Evolutionary conservation across 108 stramenopile genomes (phyloP), one percentile per base, ranked within the genome.

Genomic region (Nannochloropsis gaditana): DNA sequence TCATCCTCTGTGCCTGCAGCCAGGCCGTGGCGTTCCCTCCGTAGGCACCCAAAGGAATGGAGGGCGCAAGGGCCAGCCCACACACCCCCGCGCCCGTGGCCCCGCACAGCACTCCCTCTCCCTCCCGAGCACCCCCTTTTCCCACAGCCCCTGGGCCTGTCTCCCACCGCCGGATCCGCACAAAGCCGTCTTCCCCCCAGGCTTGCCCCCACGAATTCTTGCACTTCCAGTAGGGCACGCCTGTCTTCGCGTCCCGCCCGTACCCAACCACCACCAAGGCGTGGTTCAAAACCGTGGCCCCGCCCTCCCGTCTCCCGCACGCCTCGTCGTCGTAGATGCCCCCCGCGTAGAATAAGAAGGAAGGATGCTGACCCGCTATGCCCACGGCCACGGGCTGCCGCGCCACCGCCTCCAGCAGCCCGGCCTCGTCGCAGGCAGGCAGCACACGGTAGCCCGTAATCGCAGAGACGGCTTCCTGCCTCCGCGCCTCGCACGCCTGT

Each of bases 281-380:
- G n/a, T 73, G 59, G 59, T 73, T 73, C 59, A 73, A 73, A n/a
- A 73, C 59, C 6, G n/a, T n/a, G 19, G 59, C n/a, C 59, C 59
- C 59, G 15, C 59, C 59, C 59, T 73, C 59, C 59, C 59, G 15
- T n/a, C 59, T n/a, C 3, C 6, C 59, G 19, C n/a, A 15, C 15
- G n/a, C 8, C 59, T 73, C 59, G 6, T 73, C 59, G n/a, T 73
- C 59, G n/a, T 73, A 73, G 59, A 73, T n/a, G 19, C 59, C 59
- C 15, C 59, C 59, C 15, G 59, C 15, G 59, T 73, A 73, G n/a
- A 73, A 73, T 2, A 73, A 73, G 0, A 73, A 73, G 19, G 59
- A 73, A 15, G 19, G 15, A 15, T 73, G 15, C 59, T 73, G 59
- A 3, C 59, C 59, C 3, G 59, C 59, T 1, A 73, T n/a, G n/a